Base-by-base conservation (phyloP, 768 basidiomycete species). In the Hydnum rufescens region DNA sequence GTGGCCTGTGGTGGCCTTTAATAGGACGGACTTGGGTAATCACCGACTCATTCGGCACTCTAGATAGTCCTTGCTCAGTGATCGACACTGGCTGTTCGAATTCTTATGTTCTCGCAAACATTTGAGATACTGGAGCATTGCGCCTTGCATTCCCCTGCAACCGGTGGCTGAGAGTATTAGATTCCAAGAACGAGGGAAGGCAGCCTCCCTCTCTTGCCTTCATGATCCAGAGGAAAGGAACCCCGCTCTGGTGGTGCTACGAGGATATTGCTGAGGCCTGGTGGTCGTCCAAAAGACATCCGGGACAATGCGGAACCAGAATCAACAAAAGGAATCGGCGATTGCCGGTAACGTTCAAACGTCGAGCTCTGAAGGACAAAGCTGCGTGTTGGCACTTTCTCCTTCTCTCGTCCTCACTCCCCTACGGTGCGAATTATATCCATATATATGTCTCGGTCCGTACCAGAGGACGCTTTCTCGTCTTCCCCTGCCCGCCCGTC, bases 191-290 rank as follows among this genome's bases (percentile, higher is more conserved):
- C 32, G 6, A 25, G 48, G 48, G 52, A 34, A 6, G 8, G 25
- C 43, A 25, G 4, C n/a, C 47, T 8, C 34, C n/a, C 5, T 28
- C 8, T 43, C n/a, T 2, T 52, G 65, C 66, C 66, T 57, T 67
- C 66, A 51, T 67, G 66, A 55, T 67, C 66, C 6, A 67, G 54
- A n/a, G 66, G 66, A 51, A 67, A 67, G 8, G 65, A 63, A 2
- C 66, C 66, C 42, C 66, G 51, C 25, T 63, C 61, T 42, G 66
- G 66, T 6, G 66, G 66, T 2, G 60, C 55, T 48, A 64, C 59
- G 52, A 63, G 64, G 61, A 65, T 65, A 18, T 54, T 58, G 26
- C 56, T 57, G 51, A 66, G 60, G 22, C 58, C 60, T 22, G 65
- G 64, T 43, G 66, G 66, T 26, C 65, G 55, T 36, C 66, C 66